These are phyloP conservation scores for Solanum rostratum DNA, from an alignment of 257 asterid genomes.

Conservation along the genomic window DNA sequence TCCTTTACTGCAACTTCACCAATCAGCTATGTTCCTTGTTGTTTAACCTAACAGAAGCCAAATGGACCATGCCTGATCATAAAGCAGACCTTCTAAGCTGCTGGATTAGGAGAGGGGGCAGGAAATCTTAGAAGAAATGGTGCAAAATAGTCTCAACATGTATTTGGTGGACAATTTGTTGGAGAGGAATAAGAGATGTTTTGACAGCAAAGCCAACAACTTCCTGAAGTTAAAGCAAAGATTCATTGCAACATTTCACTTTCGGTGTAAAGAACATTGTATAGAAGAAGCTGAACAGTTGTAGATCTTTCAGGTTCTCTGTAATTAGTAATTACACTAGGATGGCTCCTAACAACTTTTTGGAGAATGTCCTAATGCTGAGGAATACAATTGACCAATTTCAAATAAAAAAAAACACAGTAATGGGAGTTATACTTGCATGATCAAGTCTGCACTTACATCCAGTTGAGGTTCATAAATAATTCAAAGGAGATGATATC, in stretches of 20 bases:
- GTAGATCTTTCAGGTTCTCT: not conserved
- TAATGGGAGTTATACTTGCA: not conserved
- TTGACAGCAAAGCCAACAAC: not conserved
- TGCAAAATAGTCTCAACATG: not conserved
- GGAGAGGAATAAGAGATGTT: not conserved
- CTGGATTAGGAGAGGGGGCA: not conserved
- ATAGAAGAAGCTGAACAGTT: not conserved
- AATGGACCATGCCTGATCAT: not conserved
- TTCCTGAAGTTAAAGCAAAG: not conserved
- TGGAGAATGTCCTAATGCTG: not conserved
- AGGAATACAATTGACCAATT: not conserved
- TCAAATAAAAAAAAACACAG: not conserved
- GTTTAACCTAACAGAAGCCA: not conserved
- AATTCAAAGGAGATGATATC: not conserved
- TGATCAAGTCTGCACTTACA: not conserved
- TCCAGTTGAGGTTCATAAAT: not conserved
- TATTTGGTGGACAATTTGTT: not conserved
- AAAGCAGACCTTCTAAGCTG: not conserved
- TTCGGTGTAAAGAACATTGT: not conserved
- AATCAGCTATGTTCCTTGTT: not conserved
- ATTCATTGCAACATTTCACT: not conserved
- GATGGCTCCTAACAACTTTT: not conserved
- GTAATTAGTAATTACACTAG: not conserved
- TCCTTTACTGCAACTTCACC: not conserved
- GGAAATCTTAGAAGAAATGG: not conserved